Base-by-base conservation (phyloP, 2,329 filamentous ascomycete genomes). In the Pseudocercospora crystallina region DNA sequence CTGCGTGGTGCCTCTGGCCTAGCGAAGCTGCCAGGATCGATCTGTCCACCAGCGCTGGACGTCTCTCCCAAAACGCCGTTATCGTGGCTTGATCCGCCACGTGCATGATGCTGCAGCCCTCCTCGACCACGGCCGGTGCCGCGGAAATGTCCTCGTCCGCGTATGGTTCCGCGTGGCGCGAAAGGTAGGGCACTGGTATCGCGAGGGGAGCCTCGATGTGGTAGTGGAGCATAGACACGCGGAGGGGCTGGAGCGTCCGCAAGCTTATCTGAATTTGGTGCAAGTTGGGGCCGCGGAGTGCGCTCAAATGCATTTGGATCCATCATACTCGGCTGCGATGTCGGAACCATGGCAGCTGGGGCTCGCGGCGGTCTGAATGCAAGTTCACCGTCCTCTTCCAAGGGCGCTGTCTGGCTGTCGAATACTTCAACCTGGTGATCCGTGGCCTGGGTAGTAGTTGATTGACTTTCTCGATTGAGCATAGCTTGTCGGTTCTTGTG, bases 251-350 rank as follows among this genome's bases (percentile, higher is more conserved):
- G 59, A 11, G 51, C 37, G 9, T 40, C 40, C 15, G 49, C 47
- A 8, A 52, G 34, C 15, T 47, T 48, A 5, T 50, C 51, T 10
- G 43, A 39, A 13, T 51, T 44, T 20, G 29, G 29, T 9, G 46
- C 30, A 4, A 41, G 32, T 36, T 54, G 36, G 13, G 53, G 12
- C 12, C 64, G 64, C 14, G 68, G 62, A 12, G 65, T 59, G 42
- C 75, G 71, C n/a, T 65, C 71, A 56, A 78, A 78, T 14, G 74
- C 71, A 54, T 77, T 74, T 7, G 76, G 75, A 52, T 78, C 76
- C 49, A 73, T 70, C 35, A 76, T 66, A n/a, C 62, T 62, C 2
- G 56, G 33, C 36, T 60, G 54, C 35, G 57, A 54, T 44, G 61
- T 61, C 10, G 56, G 54, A n/a, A 64, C 48, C 59, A 69, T 65